A percentile compares a stretch with the other conserved stretches of the same genome.
phyloP scores from a whole-genome alignment of 306 rosid genomes.

The Medicago truncatula region DNA sequence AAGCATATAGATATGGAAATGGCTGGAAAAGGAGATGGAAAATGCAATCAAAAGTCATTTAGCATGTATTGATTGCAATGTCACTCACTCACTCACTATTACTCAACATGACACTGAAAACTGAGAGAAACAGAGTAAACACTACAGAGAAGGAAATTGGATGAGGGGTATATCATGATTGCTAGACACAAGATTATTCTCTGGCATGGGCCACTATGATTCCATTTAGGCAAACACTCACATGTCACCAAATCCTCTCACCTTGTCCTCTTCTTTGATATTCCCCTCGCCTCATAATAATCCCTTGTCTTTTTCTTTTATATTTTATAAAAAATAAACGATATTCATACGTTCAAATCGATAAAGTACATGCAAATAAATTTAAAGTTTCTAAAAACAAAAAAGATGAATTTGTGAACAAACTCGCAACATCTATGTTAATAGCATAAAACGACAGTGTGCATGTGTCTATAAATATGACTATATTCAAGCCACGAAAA shows the following conservation, averaged over 20 bases:
- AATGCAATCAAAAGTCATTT: constrained; percentile 32
- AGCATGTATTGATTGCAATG: constrained; percentile 43
- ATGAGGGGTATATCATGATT: constrained; percentile 55
- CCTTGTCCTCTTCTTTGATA: constrained; percentile 50
- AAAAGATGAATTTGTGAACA: too few species aligned
- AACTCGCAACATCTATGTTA: too few species aligned
- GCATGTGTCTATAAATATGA: too few species aligned
- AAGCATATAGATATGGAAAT: neutral
- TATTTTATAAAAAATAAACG: too few species aligned
- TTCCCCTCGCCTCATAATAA: constrained; percentile 43
- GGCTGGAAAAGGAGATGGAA: constrained; percentile 11
- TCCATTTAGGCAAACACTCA: constrained; percentile 56
- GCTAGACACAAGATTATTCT: constrained; percentile 65
- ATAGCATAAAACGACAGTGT: too few species aligned
- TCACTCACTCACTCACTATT: constrained; percentile 27
- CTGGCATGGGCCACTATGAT: constrained; percentile 73
- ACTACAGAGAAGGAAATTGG: constrained; percentile 23
- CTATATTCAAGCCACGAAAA: too few species aligned
- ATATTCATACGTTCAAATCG: too few species aligned
- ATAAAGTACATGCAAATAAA: too few species aligned
- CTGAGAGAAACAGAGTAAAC: constrained; percentile 45
- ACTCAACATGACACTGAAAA: constrained; percentile 47
- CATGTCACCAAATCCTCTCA: constrained; percentile 70
- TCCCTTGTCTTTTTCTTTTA: neutral
- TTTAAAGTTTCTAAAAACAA: too few species aligned